phyloP scores from a whole-genome alignment of 345 rosid species.

The Acer negundo region DNA sequence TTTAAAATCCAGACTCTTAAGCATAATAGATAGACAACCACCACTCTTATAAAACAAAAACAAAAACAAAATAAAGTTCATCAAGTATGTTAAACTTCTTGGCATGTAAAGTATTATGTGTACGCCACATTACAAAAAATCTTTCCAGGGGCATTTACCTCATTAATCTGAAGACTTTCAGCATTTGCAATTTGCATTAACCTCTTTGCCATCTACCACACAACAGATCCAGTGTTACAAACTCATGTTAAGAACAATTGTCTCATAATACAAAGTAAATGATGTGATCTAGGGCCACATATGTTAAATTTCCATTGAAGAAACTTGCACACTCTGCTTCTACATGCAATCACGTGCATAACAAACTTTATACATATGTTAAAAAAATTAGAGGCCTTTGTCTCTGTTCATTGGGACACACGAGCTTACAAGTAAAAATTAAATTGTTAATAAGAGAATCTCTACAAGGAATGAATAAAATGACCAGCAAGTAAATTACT shows the following conservation, averaged over 20 bases:
- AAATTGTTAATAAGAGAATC: background rate
- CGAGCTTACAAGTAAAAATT: background rate
- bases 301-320: background rate
- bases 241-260: background rate
- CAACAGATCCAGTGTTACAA: conserved; percentile 31
- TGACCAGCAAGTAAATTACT: background rate
- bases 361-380: background rate
- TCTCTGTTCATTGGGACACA: conserved; percentile 1
- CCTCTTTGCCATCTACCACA: conserved; percentile 90
- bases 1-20: background rate
- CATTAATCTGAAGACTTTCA: conserved; percentile 85
- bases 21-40: background rate
- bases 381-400: background rate
- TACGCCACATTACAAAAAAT: background rate
- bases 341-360: background rate
- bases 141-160: conserved; percentile 38
- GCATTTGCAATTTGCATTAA: conserved; percentile 75
- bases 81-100: background rate
- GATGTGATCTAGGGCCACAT: background rate
- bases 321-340: background rate
- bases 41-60: background rate
- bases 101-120: background rate
- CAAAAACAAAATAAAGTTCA: background rate
- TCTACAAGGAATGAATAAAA: background rate
- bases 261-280: background rate